Base-by-base conservation (phyloP, 179 eudicot genomes). In the Silene coronaria region DNA sequence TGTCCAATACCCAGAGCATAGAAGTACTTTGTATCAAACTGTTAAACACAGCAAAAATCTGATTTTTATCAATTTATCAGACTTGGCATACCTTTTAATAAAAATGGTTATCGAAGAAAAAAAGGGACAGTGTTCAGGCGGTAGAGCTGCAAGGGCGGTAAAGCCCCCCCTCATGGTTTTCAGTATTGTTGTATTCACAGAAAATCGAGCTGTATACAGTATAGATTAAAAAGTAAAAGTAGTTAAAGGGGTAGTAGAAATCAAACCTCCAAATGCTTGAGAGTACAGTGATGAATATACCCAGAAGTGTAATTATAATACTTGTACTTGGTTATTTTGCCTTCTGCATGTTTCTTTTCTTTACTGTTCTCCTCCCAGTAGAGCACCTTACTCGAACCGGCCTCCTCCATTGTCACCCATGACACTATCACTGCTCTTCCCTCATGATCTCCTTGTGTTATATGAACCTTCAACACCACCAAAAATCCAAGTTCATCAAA, bases 371-470 rank as follows among this genome's bases (percentile, higher is more conserved):
- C 69, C 26, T 55, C 46, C 81, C 84, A 81, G 42, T 78, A 81
- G 0, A 78, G 10, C 19, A 78, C 78, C 57, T 74, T 68, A 53
- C 57, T 72, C 38, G 84, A 77, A 38, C 84, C 84, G 19, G 72
- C 63, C 58, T 74, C 78, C 8, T 77, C 76, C 77, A 69, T 73
- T 53, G 81, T 81, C 8, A 77, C 75, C 84, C 84, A 81, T 78
- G 84, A 77, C 26, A 81, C 79, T 13, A 81, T 81, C 79, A 81
- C 66, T 63, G 84, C 84, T 64, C 61, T 81, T 53, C 84, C 84
- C 6, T 77, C 79, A 24, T 62, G 72, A 81, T 81, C 84, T 16
- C 84, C 84, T 81, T 81, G 84, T 58, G 84, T 81, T n/a, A 81
- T 81, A 74, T 81, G 84, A 63, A 81, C 81, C 84, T 81, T 74